Conservation (phyloP, 75 land plant species). For the Ceratopteris richardii region DNA sequence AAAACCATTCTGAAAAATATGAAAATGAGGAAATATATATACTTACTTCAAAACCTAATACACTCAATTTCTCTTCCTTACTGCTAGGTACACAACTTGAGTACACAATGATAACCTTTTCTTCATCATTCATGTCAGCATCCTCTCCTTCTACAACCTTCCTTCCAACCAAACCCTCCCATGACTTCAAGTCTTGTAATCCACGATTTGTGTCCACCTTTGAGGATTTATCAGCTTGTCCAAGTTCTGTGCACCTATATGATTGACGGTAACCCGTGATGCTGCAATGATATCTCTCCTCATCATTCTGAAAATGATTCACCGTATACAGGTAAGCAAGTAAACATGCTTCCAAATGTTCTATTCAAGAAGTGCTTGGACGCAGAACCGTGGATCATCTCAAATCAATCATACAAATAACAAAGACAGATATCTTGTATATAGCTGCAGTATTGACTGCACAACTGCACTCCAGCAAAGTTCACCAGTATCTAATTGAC, state of each 20-base stretch:
- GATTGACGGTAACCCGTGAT: constrained; percentile 3
- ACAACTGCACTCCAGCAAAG: too few species aligned
- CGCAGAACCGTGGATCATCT: too few species aligned
- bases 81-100: constrained; percentile 2
- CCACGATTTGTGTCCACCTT: background rate
- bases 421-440: too few species aligned
- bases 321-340: too few species aligned
- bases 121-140: background rate
- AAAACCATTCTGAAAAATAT: background rate
- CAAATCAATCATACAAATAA: too few species aligned
- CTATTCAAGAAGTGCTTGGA: too few species aligned
- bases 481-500: too few species aligned
- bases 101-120: background rate
- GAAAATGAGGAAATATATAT: background rate
- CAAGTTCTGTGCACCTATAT: constrained; percentile 6
- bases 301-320: constrained; percentile 2
- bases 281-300: constrained; percentile 12
- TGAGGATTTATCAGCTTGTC: background rate
- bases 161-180: background rate
- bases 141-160: background rate
- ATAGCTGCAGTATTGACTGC: too few species aligned
- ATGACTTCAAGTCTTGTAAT: background rate
- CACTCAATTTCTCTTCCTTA: constrained; percentile 8
- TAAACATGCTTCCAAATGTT: too few species aligned
- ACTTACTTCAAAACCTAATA: constrained; percentile 12